Evolutionary conservation across 768 basidiomycete species (phyloP).

Genomic region (Austroboletus festivus): DNA sequence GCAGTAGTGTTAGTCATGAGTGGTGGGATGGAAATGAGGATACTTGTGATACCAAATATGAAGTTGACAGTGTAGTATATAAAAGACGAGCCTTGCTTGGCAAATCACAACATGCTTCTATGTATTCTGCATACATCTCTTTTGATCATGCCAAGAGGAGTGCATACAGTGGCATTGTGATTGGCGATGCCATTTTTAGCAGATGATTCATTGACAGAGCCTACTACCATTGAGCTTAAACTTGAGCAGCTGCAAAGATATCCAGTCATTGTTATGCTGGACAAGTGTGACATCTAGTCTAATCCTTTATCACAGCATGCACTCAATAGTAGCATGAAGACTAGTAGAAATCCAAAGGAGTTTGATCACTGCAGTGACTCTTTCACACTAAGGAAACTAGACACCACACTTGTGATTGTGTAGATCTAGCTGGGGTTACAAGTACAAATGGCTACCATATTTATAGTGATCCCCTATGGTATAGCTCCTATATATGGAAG

Average conservation of each 20-base stretch:
- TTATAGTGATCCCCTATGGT: no score
- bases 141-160: slow-evolving; percentile 23
- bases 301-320: no score
- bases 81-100: slow-evolving; percentile 91
- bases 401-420: no score
- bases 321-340: no score
- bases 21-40: slow-evolving; percentile 8
- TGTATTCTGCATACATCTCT: slow-evolving; percentile 61
- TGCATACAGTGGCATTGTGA: slow-evolving; percentile 22
- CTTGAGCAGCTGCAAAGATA: slow-evolving; percentile 19
- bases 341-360: no score
- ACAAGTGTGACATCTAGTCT: no score
- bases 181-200: slow-evolving; percentile 31
- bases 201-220: slow-evolving; percentile 19
- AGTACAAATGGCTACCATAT: no score
- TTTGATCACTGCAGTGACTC: no score
- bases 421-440: no score
- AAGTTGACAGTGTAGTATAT: slow-evolving; percentile 79
- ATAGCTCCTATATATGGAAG: no score
- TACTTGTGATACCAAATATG: slow-evolving; percentile 73
- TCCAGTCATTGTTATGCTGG: no score
- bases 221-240: slow-evolving; percentile 22
- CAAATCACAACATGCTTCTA: slow-evolving; percentile 79
- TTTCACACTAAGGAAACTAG: no score
- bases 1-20: slow-evolving; percentile 9